These are phyloP conservation scores for Deinandra increscens DNA, from an alignment of 129 eudicot genomes.

Conservation along the genomic window DNA sequence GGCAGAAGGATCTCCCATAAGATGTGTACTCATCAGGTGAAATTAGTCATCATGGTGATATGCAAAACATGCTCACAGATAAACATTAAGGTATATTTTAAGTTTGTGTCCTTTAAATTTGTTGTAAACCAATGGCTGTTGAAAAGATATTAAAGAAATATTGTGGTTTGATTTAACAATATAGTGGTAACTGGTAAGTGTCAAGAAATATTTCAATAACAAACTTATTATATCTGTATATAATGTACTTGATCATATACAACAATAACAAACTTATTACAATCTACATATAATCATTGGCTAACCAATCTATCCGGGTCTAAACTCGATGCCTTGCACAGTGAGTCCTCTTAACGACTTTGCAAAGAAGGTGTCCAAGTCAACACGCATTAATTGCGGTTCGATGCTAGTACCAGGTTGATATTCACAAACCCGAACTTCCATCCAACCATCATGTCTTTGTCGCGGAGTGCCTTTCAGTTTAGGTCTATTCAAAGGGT, in stretches of 20 bases:
- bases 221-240: too few species aligned
- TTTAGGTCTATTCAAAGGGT: slow-evolving; percentile 12
- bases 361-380: neutral
- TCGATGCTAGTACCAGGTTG: neutral
- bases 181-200: too few species aligned
- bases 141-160: too few species aligned
- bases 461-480: slow-evolving; percentile 8
- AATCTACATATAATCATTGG: neutral
- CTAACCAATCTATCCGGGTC: neutral
- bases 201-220: too few species aligned
- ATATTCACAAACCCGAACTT: slow-evolving; percentile 17
- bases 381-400: neutral
- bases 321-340: slow-evolving; percentile 2
- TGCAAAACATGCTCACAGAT: neutral
- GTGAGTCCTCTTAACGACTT: neutral
- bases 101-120: neutral
- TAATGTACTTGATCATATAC: neutral
- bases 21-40: slow-evolving; percentile 75
- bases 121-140: neutral
- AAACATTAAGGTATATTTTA: neutral
- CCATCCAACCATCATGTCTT: slow-evolving; percentile 20
- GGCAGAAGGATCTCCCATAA: slow-evolving; percentile 82
- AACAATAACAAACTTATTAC: neutral
- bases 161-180: too few species aligned
- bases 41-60: neutral